Evolutionary conservation across 108 stramenopile species (phyloP), one percentile per base, ranked within the genome.

Genomic region (Skeletonema tropicum): DNA sequence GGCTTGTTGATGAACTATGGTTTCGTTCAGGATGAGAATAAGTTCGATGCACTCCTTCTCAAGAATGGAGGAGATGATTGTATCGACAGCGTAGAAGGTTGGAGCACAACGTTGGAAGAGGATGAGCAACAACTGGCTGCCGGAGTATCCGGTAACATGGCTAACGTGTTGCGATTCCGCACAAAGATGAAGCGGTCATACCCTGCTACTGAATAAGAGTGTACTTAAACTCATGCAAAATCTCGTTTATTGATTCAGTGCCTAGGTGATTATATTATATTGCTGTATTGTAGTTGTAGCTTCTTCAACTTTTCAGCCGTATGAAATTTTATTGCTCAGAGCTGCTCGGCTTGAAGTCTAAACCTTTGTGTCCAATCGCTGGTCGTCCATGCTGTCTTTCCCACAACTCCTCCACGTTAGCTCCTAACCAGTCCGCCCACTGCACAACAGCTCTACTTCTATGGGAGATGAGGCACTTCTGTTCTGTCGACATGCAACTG

Each of bases 391-490:
- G 66, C 55, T 95, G 94, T 63, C 94, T 82, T 79, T 89, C 87
- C 78, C 82, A 88, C 29, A 95, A 73, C 57, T 89, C 94, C 26
- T 92, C 77, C 25, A 84, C 73, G 74, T 95, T 95, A 2, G 68
- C 62, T 41, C 84, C 85, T 26, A 89, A 71, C 90, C 88, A 90
- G 58, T 83, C 80, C 0, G 91, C 92, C 91, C 91, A 96, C 68
- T 92, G 85, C 10, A 93, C 81, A 29, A 96, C 93, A 3, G 93
- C 93, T 39, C 89, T 84, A 21, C 93, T 91, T 35, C 99, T 70
- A 81, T 99, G 99, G 7, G 91, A 93, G 32, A 98, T 80, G 33
- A 72, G 74, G 87, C 97, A 97, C 84, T 99, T 99, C 79, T 87
- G 82, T 66, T 88, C 95, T 42, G 90, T 91, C 21, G 83, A 76